Evolutionary conservation across 23 red algal species (phyloP), one percentile per base, ranked within the genome.

Genomic region (Cyanidiococcus yangmingshanensis): DNA sequence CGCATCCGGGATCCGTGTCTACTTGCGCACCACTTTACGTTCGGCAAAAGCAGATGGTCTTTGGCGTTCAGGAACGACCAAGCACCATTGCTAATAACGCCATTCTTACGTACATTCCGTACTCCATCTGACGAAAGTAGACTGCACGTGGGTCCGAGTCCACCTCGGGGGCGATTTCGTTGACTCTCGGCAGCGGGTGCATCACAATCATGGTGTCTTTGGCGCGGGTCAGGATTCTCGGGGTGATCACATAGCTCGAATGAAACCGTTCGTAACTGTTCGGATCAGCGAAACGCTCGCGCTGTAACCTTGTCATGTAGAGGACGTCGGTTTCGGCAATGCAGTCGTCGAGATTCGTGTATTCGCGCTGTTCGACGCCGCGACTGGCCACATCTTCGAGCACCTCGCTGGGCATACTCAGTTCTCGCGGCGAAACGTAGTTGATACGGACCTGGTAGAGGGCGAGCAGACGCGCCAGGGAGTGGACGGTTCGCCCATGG

Each of bases 131-230:
- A 54, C 87, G 63, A 68, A 98, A 98, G 77, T 98, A 98, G 15
- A 98, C 94, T 0, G 94, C 88, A 1, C 94, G 87, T 35, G 88
- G 94, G 77, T 98, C 94, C 37, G 89, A 87, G 74, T 98, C 88
- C 17, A 91, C 88, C 32, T 89, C 82, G 0, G 50, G 30, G 37
- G 76, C 82, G 18, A 98, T 98, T 78, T 98, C 94, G 2, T 81
- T 76, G 0, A 91, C 63, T 67, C 94, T 79, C 24, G 94, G 94
- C 76, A 98, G 58, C 18, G 94, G 94, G 78, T 91, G 94, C 94
- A 98, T 98, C 26, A 98, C 86, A 38, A 98, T 98, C 94, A 90
- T 92, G 7, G 83, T 75, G 37, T 91, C 88, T 76, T 98, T 98
- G 30, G 89, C 94, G 26, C 86, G 45, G n/a, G 86, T 89, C 36